These are phyloP conservation scores for Salix suchowensis DNA, from an alignment of 345 rosid species.

Conservation along the genomic window DNA sequence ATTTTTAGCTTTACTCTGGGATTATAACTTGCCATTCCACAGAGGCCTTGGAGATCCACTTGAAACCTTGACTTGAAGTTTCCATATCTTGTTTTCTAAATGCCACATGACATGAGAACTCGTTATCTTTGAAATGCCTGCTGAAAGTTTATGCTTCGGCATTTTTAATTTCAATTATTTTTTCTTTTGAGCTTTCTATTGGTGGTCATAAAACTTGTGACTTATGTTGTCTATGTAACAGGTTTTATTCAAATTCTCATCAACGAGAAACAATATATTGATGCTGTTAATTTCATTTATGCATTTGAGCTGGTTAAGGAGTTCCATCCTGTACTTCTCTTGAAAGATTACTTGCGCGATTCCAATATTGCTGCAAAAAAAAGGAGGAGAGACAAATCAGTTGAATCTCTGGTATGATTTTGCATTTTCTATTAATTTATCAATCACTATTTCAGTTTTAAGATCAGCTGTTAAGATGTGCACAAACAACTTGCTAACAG, in stretches of 20 bases:
- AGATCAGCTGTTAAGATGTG: background rate
- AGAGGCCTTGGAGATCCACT: too few species aligned
- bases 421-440: background rate
- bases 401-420: slow-evolving; percentile 22
- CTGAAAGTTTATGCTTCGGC: background rate
- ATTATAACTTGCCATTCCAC: too few species aligned
- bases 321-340: slow-evolving; percentile 20
- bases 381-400: background rate
- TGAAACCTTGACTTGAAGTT: too few species aligned
- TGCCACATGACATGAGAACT: too few species aligned
- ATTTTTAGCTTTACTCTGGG: too few species aligned
- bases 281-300: slow-evolving; percentile 33
- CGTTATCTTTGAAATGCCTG: too few species aligned
- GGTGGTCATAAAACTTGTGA: background rate
- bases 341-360: slow-evolving; percentile 12
- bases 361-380: background rate
- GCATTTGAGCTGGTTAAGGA: slow-evolving; percentile 28
- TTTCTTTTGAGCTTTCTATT: background rate
- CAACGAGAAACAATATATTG: slow-evolving; percentile 15
- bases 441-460: background rate
- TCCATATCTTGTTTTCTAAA: too few species aligned
- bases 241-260: slow-evolving; percentile 31
- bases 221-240: slow-evolving; percentile 10
- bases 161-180: background rate
- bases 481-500: slow-evolving; percentile 11